Conservation (phyloP, 805 yeast genomes). For the Pichia californica region DNA sequence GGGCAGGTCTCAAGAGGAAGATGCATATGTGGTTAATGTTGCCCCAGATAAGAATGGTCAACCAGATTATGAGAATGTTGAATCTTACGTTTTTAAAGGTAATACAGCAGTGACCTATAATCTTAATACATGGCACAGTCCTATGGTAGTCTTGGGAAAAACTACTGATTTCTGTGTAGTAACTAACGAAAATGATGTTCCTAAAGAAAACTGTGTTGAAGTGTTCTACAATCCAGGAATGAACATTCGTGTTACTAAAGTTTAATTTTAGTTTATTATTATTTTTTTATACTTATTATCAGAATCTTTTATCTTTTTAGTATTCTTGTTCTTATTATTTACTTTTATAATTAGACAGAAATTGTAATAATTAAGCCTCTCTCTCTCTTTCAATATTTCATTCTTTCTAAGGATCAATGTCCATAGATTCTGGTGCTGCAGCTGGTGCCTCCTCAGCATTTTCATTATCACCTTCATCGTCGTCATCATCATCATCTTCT, state of each 20-base stretch:
- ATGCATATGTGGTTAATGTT: slow-evolving; percentile 74
- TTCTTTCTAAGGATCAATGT: slow-evolving; percentile 6
- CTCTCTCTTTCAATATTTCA: too few species aligned
- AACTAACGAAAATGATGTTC: slow-evolving; percentile 75
- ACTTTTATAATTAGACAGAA: too few species aligned
- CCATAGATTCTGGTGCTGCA: slow-evolving; percentile 11
- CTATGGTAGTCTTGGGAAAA: slow-evolving; percentile 79
- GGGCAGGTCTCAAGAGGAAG: slow-evolving; percentile 49
- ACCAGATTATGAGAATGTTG: slow-evolving; percentile 56
- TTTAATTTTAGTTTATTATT: background rate
- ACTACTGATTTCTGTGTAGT: slow-evolving; percentile 79
- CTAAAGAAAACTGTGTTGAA: slow-evolving; percentile 79
- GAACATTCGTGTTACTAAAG: slow-evolving; percentile 25
- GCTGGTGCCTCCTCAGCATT: slow-evolving; percentile 19
- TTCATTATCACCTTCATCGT: slow-evolving; percentile 23
- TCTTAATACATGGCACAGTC: slow-evolving; percentile 89
- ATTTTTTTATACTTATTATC: too few species aligned
- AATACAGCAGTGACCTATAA: slow-evolving; percentile 90
- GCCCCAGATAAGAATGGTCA: slow-evolving; percentile 42
- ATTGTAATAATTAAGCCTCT: too few species aligned
- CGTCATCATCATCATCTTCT: slow-evolving; percentile 24
- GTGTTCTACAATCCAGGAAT: slow-evolving; percentile 60
- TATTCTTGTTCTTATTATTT: too few species aligned
- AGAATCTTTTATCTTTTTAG: too few species aligned
- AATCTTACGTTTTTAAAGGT: slow-evolving; percentile 72